phyloP scores from a whole-genome alignment of 768 basidiomycete genomes.

The Boletus patriciae region DNA sequence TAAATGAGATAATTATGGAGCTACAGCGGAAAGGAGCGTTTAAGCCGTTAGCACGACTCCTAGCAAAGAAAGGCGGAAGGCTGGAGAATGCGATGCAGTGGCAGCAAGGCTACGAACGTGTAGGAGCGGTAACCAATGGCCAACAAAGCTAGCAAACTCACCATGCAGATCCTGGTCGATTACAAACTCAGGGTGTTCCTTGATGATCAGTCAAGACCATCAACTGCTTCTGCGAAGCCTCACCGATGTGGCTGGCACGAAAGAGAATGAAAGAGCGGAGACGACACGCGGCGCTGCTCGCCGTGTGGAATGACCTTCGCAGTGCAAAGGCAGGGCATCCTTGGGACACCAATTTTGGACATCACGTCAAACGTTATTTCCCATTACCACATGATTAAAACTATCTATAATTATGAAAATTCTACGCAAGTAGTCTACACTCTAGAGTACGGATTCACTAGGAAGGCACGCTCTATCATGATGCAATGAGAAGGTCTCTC shows the following conservation, averaged over 20 bases:
- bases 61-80: slow-evolving; percentile 11
- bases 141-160: slow-evolving; percentile 18
- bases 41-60: slow-evolving; percentile 17
- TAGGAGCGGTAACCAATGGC: background rate
- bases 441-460: background rate
- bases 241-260: slow-evolving; percentile 6
- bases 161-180: slow-evolving; percentile 22
- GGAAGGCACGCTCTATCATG: background rate
- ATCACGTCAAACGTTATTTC: slow-evolving; percentile 11
- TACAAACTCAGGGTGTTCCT: slow-evolving; percentile 3
- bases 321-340: slow-evolving; percentile 1
- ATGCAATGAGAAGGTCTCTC: slow-evolving; percentile 47
- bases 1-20: slow-evolving; percentile 31
- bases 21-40: slow-evolving; percentile 22
- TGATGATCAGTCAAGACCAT: slow-evolving; percentile 30
- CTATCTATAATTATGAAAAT: slow-evolving; percentile 4
- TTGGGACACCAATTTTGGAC: slow-evolving; percentile 7
- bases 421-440: background rate
- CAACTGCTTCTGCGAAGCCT: slow-evolving; percentile 12
- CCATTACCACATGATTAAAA: background rate
- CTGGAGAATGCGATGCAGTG: slow-evolving; percentile 24
- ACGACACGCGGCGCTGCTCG: slow-evolving; percentile 17
- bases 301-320: slow-evolving; percentile 17
- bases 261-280: slow-evolving; percentile 13
- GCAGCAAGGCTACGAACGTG: slow-evolving; percentile 28